phyloP scores from a whole-genome alignment of 805 yeast genomes.

The Saturnispora dispora region DNA sequence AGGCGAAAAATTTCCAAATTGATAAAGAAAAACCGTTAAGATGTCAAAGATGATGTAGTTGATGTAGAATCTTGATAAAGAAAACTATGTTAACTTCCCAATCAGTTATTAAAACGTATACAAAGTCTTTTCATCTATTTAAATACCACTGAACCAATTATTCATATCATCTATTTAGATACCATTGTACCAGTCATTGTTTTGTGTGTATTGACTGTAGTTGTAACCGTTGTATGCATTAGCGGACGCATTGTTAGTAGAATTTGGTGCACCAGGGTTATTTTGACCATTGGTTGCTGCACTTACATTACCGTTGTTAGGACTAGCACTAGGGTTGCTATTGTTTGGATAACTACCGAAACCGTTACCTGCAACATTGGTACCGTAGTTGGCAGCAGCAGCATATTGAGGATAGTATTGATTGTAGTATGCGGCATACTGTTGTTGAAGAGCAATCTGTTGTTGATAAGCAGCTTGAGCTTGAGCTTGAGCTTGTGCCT shows the following conservation, averaged over 20 bases:
- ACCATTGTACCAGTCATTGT: constrained; percentile 4
- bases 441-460: constrained; percentile 14
- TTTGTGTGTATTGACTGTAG: constrained; percentile 3
- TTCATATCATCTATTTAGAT: neutral
- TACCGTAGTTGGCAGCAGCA: constrained; percentile 3
- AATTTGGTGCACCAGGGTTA: neutral
- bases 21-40: neutral
- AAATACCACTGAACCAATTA: constrained; percentile 3
- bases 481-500: constrained; percentile 11
- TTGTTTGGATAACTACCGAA: constrained; percentile 2
- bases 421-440: constrained; percentile 7
- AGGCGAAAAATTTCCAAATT: neutral
- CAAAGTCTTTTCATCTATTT: neutral
- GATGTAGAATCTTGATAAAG: neutral
- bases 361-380: constrained; percentile 1
- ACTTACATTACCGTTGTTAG: neutral
- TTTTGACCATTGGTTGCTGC: neutral
- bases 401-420: constrained; percentile 4
- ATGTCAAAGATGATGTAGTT: neutral
- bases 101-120: neutral
- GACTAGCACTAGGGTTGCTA: neutral
- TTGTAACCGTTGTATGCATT: neutral
- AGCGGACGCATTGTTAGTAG: neutral
- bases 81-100: neutral
- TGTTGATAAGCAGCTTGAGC: constrained; percentile 14